Base-by-base conservation (phyloP, 805 yeast species). In the Maudiozyma bulderi region DNA sequence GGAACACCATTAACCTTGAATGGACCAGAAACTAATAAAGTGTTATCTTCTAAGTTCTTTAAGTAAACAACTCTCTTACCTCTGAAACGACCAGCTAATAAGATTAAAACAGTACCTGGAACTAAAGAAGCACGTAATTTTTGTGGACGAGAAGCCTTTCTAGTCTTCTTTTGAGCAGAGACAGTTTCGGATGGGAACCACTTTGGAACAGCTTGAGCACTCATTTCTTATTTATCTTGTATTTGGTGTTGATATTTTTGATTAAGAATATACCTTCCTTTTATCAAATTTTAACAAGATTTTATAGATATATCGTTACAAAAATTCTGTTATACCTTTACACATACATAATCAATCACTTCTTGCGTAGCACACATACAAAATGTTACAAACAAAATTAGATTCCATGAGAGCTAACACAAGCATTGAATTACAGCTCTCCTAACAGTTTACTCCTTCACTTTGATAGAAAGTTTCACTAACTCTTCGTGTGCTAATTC, bases 1-100 rank as follows among this genome's bases (percentile, higher is more conserved):
- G 99, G 98, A 64, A 91, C 99, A 80, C 99, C 99, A 79, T 91
- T 91, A 69, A 91, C 87, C 83, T 93, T 91, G 95, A 91, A 93
- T 68, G 99, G 99, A 73, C 99, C 99, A 55, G 96, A 77, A 57
- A 91, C 96, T 71, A 91, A 85, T 68, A 91, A 79, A 59, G 97
- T 91, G 88, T 88, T 87, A 83, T 93, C 98, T 78, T 89, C 96
- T 71, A 93, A 82, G 75, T 84, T 77, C 84, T 91, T 91, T 74
- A 91, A 84, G 85, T 85, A 86, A 60, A 91, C 98, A 67, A 93
- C 99, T 80, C 98, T 90, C 87, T 91, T 93, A 75, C 99, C 99
- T 78, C 99, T 87, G 95, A 89, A 91, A 77, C 96, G 88, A 73
- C 99, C 99, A 68, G 98, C 97, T 72, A 91, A 82, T 73, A 91